Conservation (phyloP, 106 monocot species). For the Allium sativum region DNA sequence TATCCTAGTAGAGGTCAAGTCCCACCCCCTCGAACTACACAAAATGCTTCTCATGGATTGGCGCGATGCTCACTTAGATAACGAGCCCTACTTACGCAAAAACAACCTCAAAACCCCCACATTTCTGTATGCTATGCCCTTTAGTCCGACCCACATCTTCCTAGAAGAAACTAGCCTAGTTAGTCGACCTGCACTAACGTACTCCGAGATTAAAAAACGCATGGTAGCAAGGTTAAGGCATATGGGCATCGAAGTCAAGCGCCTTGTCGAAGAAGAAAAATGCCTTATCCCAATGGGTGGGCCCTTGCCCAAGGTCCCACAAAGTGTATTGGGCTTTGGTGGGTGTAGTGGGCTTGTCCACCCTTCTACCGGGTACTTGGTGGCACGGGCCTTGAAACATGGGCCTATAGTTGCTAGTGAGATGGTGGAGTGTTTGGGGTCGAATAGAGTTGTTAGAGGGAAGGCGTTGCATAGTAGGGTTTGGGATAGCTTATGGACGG, state of each 20-base stretch:
- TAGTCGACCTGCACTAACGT: constrained; percentile 13
- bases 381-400: constrained; percentile 6
- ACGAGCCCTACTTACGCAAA: constrained; percentile 18
- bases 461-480: constrained; percentile 6
- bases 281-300: constrained; percentile 32
- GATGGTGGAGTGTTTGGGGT: constrained; percentile 24
- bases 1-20: constrained; percentile 24
- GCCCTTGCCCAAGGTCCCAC: constrained; percentile 15
- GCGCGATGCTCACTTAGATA: constrained; percentile 21
- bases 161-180: constrained; percentile 30
- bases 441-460: constrained; percentile 20
- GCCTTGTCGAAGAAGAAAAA: constrained; percentile 28
- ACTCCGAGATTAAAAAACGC: constrained; percentile 19
- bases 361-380: constrained; percentile 28
- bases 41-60: constrained; percentile 31
- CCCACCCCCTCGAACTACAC: constrained; percentile 22
- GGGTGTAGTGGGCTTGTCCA: constrained; percentile 17
- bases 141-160: constrained; percentile 12
- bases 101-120: constrained; percentile 14
- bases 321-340: constrained; percentile 14
- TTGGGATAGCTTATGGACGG: constrained; percentile 20
- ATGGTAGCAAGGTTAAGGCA: constrained; percentile 30
- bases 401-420: constrained; percentile 15
- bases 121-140: constrained; percentile 30
- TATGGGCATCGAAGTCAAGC: constrained; percentile 18